These are phyloP conservation scores for Kuraishia molischiana DNA, from an alignment of 805 yeast genomes.

Conservation along the genomic window DNA sequence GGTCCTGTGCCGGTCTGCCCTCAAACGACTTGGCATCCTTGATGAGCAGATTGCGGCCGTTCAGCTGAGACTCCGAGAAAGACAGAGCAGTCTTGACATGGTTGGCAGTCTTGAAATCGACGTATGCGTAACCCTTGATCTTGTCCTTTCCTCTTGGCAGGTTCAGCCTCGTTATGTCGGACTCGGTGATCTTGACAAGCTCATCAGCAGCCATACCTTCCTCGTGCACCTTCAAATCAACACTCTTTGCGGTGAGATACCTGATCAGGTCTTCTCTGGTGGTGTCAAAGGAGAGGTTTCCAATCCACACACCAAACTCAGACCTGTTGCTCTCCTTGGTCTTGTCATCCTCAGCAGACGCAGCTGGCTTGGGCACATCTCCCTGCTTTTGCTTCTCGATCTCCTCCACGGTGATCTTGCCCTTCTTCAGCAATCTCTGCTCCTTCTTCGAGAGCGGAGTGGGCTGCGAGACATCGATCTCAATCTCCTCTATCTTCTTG, in stretches of 20 bases:
- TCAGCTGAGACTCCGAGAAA: conserved; percentile 62
- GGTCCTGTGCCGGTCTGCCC: conserved; percentile 66
- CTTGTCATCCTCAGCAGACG: conserved; percentile 8
- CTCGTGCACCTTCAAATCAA: conserved; percentile 9
- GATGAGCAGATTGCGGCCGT: conserved; percentile 80
- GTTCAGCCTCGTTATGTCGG: conserved; percentile 65
- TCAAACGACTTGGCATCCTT: conserved; percentile 74
- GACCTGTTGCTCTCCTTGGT: conserved; percentile 31
- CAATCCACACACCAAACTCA: conserved; percentile 84
- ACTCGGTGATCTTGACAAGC: conserved; percentile 31
- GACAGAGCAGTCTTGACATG: conserved; percentile 55
- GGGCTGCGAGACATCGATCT: conserved; percentile 58
- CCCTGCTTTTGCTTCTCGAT: conserved; percentile 26
- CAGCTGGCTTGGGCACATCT: conserved; percentile 15
- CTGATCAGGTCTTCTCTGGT: conserved; percentile 60
- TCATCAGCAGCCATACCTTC: conserved; percentile 15
- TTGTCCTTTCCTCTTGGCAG: conserved; percentile 66
- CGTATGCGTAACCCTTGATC: conserved; percentile 82
- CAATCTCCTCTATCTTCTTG: conserved; percentile 41
- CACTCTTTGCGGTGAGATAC: conserved; percentile 54
- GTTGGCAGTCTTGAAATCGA: conserved; percentile 58
- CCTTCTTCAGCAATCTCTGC: conserved; percentile 74
- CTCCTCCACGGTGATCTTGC: conserved; percentile 53
- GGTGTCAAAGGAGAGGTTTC: conserved; percentile 83
- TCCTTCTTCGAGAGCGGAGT: conserved; percentile 89